Conservation (phyloP, 1,139 yeast species). For the Nakaseomyces sp. region DNA sequence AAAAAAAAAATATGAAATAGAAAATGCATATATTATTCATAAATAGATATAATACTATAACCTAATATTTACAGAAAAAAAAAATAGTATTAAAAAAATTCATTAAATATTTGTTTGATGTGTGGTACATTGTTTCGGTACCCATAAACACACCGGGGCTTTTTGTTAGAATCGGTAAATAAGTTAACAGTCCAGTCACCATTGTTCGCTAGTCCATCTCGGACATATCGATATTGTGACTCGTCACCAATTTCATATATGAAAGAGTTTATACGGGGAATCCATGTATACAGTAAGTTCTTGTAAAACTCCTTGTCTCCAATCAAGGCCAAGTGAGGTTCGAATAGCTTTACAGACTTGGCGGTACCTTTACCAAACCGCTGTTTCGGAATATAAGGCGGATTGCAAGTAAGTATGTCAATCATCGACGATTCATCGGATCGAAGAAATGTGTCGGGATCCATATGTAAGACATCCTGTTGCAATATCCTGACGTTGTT, state of each 20-base stretch:
- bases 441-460: constrained; percentile 4
- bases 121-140: constrained; percentile 11
- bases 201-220: constrained; percentile 3
- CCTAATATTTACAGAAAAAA: neutral
- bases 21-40: constrained; percentile 1
- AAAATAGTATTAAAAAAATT: neutral
- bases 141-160: constrained; percentile 33
- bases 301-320: constrained; percentile 69
- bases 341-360: constrained; percentile 57
- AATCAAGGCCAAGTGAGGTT: constrained; percentile 67
- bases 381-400: constrained; percentile 66
- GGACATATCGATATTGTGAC: constrained; percentile 28
- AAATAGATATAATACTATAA: no score
- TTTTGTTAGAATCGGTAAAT: constrained; percentile 30
- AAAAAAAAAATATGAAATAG: no score
- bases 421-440: no score
- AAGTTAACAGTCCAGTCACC: constrained; percentile 27
- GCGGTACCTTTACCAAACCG: constrained; percentile 40
- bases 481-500: neutral
- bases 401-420: constrained; percentile 69
- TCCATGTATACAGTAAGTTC: constrained; percentile 40
- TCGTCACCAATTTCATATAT: constrained; percentile 39
- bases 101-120: neutral
- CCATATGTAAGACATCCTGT: neutral
- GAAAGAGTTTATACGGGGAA: constrained; percentile 25